Conservation (phyloP, 257 asterid genomes). For the Penstemon newberryi region DNA sequence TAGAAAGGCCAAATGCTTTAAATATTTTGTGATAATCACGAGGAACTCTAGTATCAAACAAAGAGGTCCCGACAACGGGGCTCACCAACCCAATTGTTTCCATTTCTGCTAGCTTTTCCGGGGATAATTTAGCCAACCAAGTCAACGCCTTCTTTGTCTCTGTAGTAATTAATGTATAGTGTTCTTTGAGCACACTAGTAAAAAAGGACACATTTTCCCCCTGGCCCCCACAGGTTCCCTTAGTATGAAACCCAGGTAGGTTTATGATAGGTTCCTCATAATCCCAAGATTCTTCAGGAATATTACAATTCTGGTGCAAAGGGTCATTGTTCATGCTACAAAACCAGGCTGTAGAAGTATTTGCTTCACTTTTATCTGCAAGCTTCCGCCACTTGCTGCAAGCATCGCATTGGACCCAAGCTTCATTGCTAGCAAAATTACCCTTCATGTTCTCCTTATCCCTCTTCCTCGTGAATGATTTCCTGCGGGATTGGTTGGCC, state of each 20-base stretch:
- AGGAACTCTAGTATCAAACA: constrained; percentile 51
- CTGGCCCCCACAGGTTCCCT: constrained; percentile 66
- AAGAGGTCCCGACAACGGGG: constrained; percentile 61
- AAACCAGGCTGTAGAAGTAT: constrained; percentile 76
- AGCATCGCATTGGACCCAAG: constrained; percentile 97
- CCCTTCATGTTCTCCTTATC: constrained; percentile 35
- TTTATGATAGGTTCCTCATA: constrained; percentile 54
- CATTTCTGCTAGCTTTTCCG: constrained; percentile 73
- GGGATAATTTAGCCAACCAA: constrained; percentile 90
- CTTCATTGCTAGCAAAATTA: constrained; percentile 50
- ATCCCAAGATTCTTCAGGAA: constrained; percentile 89
- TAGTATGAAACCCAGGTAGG: constrained; percentile 76
- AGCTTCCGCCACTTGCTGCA: constrained; percentile 97
- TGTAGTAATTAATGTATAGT: constrained; percentile 51
- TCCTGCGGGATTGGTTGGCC: constrained; percentile 32
- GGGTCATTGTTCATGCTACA: constrained; percentile 90
- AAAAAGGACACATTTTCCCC: constrained; percentile 78
- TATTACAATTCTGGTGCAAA: constrained; percentile 62
- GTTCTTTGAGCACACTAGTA: constrained; percentile 72
- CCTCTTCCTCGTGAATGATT: constrained; percentile 39
- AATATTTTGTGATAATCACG: constrained; percentile 74
- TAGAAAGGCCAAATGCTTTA: constrained; percentile 83
- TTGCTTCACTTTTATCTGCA: constrained; percentile 41
- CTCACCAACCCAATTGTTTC: constrained; percentile 82
- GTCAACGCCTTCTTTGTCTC: constrained; percentile 76